Evolutionary conservation across 106 monocot species (phyloP), one percentile per base, ranked within the genome.

Genomic region (Iris macrosiphon): DNA sequence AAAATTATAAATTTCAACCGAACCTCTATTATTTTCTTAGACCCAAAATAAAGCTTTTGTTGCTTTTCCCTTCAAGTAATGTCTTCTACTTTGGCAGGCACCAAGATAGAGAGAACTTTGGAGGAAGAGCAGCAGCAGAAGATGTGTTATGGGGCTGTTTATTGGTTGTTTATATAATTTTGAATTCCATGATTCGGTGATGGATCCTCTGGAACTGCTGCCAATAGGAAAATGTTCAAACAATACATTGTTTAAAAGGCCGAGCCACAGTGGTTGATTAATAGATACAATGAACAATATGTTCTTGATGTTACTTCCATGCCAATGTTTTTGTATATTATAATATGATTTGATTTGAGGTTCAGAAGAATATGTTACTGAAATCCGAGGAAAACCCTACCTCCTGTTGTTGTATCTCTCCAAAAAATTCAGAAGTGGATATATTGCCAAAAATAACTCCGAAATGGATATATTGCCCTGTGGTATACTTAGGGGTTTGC

Each of bases 181-280:
- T 50, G 28, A 50, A 50, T 50, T 50, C 4, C 29, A 50, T 50
- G 18, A 29, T 50, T 50, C 15, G 50, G 29, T 28, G n/a, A 14
- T 13, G 27, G 50, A n/a, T 21, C 29, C n/a, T 30, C n/a, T 29
- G 26, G 21, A 50, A 50, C 50, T 10, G 24, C 25, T 24, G 24
- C 22, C 2, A 25, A 47, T 11, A 3, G 46, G 23, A 42, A 42
- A 47, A 2, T 47, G 24, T 24, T 11, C 46, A 24, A 17, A 42
- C 6, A 23, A 46, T 22, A 24, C 1, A 23, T 22, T 46, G 21
- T 11, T 46, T 24, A 22, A 7, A 46, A n/a, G n/a, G 8, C 20
- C 24, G 2, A 46, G 13, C 46, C 46, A 46, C n/a, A 30, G 16
- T 50, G 6, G 26, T 26, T 50, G 29, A 30, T 50, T 30, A 30